phyloP scores from a whole-genome alignment of 1,139 yeast genomes.

The Saccharomycopsis crataegensis region DNA sequence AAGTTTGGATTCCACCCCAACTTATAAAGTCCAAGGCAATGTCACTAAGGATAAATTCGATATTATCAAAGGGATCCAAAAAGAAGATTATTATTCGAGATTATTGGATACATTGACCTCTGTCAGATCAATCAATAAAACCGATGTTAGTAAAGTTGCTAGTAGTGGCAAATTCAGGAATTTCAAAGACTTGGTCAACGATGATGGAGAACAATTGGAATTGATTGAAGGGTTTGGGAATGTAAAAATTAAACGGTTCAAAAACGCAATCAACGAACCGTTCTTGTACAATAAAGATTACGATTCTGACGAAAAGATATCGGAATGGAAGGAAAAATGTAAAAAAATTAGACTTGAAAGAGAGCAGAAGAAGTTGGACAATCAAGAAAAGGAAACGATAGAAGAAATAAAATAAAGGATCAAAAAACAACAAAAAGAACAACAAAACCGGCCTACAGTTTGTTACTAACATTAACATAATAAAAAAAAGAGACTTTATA shows the following conservation, averaged over 20 bases:
- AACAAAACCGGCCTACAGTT: not conserved
- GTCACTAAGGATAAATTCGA: constrained; percentile 26
- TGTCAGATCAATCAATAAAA: constrained; percentile 43
- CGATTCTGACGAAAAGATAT: constrained; percentile 8
- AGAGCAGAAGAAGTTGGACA: not conserved
- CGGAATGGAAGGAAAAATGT: constrained; percentile 17
- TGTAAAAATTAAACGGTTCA: constrained; percentile 33
- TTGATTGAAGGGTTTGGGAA: constrained; percentile 38
- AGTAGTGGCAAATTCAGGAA: constrained; percentile 40
- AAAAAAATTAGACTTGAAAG: not conserved
- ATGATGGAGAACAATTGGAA: constrained; percentile 26
- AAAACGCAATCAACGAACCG: constrained; percentile 36
- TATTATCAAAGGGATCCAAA: constrained; percentile 26
- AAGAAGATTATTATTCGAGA: constrained; percentile 36
- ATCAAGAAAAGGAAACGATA: not conserved
- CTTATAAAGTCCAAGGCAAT: constrained; percentile 6
- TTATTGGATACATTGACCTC: constrained; percentile 42
- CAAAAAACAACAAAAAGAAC: not conserved
- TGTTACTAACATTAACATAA: not conserved
- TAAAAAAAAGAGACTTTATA: not conserved
- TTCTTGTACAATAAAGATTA: constrained; percentile 29
- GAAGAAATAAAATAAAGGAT: not conserved
- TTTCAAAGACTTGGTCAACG: constrained; percentile 25
- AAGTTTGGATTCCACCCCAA: constrained; percentile 34
- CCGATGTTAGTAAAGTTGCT: constrained; percentile 47